Conservation (phyloP, 2,329 filamentous ascomycete species). For the Triangularia setosa region DNA sequence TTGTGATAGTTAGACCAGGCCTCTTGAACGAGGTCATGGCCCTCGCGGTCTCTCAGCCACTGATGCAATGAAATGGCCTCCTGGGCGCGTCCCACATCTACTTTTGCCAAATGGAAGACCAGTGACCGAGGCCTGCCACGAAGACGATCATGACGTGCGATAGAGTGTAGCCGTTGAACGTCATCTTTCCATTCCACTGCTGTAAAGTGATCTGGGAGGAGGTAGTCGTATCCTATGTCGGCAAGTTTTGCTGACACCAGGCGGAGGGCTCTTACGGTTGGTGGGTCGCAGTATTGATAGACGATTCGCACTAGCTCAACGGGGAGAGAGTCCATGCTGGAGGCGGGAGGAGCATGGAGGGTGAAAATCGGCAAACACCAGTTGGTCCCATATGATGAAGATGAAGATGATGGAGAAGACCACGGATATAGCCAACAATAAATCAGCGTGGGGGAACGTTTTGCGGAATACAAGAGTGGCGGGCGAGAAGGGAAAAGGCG, state of each 20-base stretch:
- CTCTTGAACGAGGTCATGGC: slow-evolving; percentile 34
- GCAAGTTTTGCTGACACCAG: slow-evolving; percentile 37
- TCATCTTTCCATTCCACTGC: slow-evolving; percentile 45
- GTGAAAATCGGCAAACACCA: background rate
- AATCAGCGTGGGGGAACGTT: slow-evolving; percentile 2
- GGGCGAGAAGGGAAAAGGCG: slow-evolving; percentile 9
- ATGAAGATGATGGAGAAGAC: background rate
- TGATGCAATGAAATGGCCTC: slow-evolving; percentile 35
- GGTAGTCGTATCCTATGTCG: slow-evolving; percentile 40
- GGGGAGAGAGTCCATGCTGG: slow-evolving; percentile 31
- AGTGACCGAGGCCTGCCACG: slow-evolving; percentile 40
- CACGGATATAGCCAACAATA: background rate
- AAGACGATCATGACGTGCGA: slow-evolving; percentile 42
- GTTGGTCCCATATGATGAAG: background rate
- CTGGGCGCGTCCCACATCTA: slow-evolving; percentile 40
- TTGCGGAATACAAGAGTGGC: background rate
- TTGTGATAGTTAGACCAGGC: slow-evolving; percentile 37
- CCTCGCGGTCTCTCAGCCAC: slow-evolving; percentile 36
- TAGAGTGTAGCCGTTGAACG: slow-evolving; percentile 40
- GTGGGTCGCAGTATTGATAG: slow-evolving; percentile 38
- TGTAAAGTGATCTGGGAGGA: slow-evolving; percentile 40
- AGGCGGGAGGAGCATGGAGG: slow-evolving; percentile 2
- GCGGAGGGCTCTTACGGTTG: slow-evolving; percentile 40
- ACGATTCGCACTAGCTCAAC: slow-evolving; percentile 36
- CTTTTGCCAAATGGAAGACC: slow-evolving; percentile 43